Evolutionary conservation across 768 basidiomycete species (phyloP).

Genomic region (Sporobolomyces phaffii): DNA sequence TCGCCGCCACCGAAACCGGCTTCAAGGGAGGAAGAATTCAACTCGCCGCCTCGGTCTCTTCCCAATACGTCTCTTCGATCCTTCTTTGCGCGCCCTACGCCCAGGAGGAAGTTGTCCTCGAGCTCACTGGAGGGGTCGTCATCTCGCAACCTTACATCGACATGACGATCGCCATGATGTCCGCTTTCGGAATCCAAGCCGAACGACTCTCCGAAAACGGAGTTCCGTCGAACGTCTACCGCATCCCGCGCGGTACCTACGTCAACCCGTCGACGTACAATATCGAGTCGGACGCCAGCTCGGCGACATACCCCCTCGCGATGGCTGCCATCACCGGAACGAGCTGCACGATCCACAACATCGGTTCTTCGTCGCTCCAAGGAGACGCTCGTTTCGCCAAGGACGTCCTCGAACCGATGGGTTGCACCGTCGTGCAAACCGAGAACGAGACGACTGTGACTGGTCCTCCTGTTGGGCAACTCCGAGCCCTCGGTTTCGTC

Average conservation of each 20-base stretch:
- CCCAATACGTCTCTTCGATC: slow-evolving; percentile 96
- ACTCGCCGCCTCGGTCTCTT: slow-evolving; percentile 88
- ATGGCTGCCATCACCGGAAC: slow-evolving; percentile 98
- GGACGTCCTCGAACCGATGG: slow-evolving; percentile 89
- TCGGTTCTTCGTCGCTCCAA: slow-evolving; percentile 82
- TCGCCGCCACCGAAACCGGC: slow-evolving; percentile 63
- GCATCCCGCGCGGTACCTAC: slow-evolving; percentile 74
- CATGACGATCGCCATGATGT: slow-evolving; percentile 99
- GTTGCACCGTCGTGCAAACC: slow-evolving; percentile 83
- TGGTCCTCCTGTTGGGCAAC: slow-evolving; percentile 73
- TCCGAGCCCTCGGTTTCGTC: slow-evolving; percentile 75
- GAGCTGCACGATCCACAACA: slow-evolving; percentile 84
- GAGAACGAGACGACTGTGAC: slow-evolving; percentile 81
- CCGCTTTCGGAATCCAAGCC: slow-evolving; percentile 76
- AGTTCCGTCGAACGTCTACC: slow-evolving; percentile 68
- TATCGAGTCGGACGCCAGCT: slow-evolving; percentile 88
- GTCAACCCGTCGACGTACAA: slow-evolving; percentile 70
- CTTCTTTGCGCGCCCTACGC: slow-evolving; percentile 96
- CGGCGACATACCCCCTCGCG: slow-evolving; percentile 93
- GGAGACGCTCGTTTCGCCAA: slow-evolving; percentile 96
- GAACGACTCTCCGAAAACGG: slow-evolving; percentile 62
- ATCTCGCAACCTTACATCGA: slow-evolving; percentile 99
- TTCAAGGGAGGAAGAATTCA: slow-evolving; percentile 73
- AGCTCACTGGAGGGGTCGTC: slow-evolving; percentile 87
- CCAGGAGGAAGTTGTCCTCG: slow-evolving; percentile 68